Evolutionary conservation across 2,329 filamentous ascomycete species (phyloP).

Genomic region (Nothomitra cinnamomea): DNA sequence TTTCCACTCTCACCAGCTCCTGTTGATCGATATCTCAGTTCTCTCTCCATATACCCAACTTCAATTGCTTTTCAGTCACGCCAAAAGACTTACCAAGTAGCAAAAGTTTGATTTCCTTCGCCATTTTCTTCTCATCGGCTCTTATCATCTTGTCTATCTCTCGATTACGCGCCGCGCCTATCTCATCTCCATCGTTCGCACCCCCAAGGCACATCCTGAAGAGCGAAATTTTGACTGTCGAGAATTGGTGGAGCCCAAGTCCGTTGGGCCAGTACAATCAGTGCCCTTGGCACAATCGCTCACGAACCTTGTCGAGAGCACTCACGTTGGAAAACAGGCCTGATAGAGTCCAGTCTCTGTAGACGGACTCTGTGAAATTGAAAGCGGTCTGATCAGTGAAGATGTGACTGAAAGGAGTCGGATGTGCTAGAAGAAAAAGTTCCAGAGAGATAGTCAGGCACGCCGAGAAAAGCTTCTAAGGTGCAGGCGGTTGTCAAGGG

Average conservation of each 20-base stretch:
- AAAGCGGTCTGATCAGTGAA: too few relatives aligned
- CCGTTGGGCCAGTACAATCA: background rate
- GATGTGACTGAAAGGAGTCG: too few relatives aligned
- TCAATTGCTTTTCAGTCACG: background rate
- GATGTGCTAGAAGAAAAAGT: too few relatives aligned
- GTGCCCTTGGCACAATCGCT: background rate
- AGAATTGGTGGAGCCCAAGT: background rate
- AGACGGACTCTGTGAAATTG: too few relatives aligned
- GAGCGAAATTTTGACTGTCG: conserved; percentile 7
- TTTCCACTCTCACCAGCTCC: conserved; percentile 92
- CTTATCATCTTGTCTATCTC: conserved; percentile 79
- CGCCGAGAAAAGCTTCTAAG: too few relatives aligned
- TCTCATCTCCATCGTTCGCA: conserved; percentile 32
- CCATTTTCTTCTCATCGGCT: conserved; percentile 71
- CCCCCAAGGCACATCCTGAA: conserved; percentile 47
- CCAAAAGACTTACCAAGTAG: conserved; percentile 48
- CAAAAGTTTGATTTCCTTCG: conserved; percentile 83
- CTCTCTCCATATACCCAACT: background rate
- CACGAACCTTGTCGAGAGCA: background rate
- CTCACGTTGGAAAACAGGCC: too few relatives aligned
- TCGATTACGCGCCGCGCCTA: conserved; percentile 38
- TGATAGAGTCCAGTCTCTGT: too few relatives aligned
- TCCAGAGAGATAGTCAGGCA: too few relatives aligned
- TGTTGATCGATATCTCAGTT: conserved; percentile 21
- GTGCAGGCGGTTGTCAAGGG: too few relatives aligned